Conservation (phyloP, 768 basidiomycete genomes). For the Butyriboletus loyo region DNA sequence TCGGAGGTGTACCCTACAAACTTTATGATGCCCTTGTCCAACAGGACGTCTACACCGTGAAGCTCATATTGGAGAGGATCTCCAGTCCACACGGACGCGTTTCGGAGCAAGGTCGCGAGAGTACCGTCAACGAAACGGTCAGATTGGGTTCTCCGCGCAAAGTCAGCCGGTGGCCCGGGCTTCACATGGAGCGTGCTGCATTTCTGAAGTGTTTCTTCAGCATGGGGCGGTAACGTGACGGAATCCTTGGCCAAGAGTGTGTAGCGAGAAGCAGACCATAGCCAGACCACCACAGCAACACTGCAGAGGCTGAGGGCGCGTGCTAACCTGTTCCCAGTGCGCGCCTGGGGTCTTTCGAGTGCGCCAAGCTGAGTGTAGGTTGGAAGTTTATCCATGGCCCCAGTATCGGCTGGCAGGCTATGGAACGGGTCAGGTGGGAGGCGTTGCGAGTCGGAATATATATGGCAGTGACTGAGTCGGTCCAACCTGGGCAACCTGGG, state of each 20-base stretch:
- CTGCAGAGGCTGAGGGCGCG: slow-evolving; percentile 20
- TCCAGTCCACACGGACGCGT: slow-evolving; percentile 56
- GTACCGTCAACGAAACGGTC: slow-evolving; percentile 40
- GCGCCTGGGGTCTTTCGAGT: slow-evolving; percentile 11
- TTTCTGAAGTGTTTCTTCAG: slow-evolving; percentile 29
- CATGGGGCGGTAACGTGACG: slow-evolving; percentile 28
- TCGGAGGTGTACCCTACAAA: slow-evolving; percentile 42
- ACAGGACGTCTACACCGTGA: slow-evolving; percentile 36
- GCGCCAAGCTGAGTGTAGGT: slow-evolving; percentile 4
- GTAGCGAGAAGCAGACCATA: slow-evolving; percentile 20
- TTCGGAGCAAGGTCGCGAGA: slow-evolving; percentile 37
- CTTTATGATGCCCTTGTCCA: slow-evolving; percentile 40
- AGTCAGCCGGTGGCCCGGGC: slow-evolving; percentile 38
- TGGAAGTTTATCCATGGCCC: slow-evolving; percentile 30
- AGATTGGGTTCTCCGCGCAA: slow-evolving; percentile 33
- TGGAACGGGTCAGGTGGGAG: background rate
- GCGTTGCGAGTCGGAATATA: background rate
- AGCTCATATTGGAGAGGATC: slow-evolving; percentile 35
- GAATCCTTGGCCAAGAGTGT: slow-evolving; percentile 3
- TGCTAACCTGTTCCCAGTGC: slow-evolving; percentile 11
- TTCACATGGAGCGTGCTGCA: slow-evolving; percentile 34
- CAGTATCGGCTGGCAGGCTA: background rate
- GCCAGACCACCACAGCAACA: slow-evolving; percentile 10
- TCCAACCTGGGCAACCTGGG: background rate
- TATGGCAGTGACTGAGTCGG: background rate